phyloP scores from a whole-genome alignment of 176 grass and related monocot genomes.

The Aegilops tauschii region DNA sequence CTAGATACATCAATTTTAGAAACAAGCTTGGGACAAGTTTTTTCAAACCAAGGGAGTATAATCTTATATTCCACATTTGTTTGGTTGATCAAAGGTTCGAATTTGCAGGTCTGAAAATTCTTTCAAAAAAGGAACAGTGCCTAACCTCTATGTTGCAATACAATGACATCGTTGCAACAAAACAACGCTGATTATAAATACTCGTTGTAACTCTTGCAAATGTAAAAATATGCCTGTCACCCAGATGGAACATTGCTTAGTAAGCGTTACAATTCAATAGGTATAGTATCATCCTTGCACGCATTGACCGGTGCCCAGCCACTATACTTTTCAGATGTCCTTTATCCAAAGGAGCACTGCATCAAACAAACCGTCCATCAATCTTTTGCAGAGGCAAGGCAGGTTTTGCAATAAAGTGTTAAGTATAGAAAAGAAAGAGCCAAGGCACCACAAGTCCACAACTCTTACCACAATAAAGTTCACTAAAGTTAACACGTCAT shows the following conservation, averaged over 20 bases:
- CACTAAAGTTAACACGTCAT: not conserved
- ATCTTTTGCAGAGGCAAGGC: not conserved
- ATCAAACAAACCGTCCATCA: constrained; percentile 3
- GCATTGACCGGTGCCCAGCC: not conserved
- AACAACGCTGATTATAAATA: not conserved
- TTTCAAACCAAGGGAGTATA: too few relatives aligned
- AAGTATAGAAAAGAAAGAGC: not conserved
- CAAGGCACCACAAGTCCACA: not conserved
- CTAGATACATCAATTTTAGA: too few relatives aligned
- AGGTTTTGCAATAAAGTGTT: not conserved
- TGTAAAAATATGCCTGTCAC: not conserved
- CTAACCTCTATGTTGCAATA: not conserved
- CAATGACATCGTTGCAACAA: not conserved
- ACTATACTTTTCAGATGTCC: not conserved
- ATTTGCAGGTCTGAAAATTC: not conserved
- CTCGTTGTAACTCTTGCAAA: not conserved
- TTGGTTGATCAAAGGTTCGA: not conserved
- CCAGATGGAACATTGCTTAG: constrained; percentile 1
- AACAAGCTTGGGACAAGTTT: too few relatives aligned
- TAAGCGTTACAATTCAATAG: not conserved
- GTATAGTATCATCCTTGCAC: not conserved
- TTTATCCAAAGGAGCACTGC: constrained; percentile 14
- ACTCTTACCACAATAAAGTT: not conserved
- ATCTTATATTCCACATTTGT: too few relatives aligned
- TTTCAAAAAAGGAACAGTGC: not conserved